These are phyloP conservation scores for Aureobasidium pullulans DNA, from an alignment of 2,329 filamentous ascomycete species.

Conservation along the genomic window DNA sequence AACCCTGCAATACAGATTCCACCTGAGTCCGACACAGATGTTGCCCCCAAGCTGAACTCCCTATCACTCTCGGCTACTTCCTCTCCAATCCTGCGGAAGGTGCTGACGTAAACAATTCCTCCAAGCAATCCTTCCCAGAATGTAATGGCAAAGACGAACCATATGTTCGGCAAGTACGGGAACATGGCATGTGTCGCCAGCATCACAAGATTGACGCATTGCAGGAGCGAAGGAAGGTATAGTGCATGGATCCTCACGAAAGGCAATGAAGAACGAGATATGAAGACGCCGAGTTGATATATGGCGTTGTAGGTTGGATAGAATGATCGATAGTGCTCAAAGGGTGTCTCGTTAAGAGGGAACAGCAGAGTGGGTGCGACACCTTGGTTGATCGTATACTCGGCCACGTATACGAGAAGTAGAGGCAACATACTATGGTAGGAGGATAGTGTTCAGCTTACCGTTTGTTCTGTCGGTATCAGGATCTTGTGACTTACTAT, in stretches of 20 bases:
- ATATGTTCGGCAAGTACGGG: slow-evolving; percentile 77
- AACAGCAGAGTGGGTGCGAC: slow-evolving; percentile 86
- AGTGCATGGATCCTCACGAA: slow-evolving; percentile 75
- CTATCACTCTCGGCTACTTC: slow-evolving; percentile 67
- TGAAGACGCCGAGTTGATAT: slow-evolving; percentile 91
- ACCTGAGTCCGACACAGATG: slow-evolving; percentile 83
- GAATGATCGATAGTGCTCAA: slow-evolving; percentile 73
- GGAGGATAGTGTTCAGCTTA: slow-evolving; percentile 2
- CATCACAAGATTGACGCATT: slow-evolving; percentile 67
- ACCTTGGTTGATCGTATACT: slow-evolving; percentile 97
- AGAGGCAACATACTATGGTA: slow-evolving; percentile 70
- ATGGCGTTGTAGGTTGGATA: slow-evolving; percentile 93
- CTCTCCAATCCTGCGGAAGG: slow-evolving; percentile 89
- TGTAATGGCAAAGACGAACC: slow-evolving; percentile 73
- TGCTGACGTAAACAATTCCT: slow-evolving; percentile 89
- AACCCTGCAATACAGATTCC: slow-evolving; percentile 87
- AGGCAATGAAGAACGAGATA: slow-evolving; percentile 84
- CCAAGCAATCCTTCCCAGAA: slow-evolving; percentile 95
- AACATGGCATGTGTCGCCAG: slow-evolving; percentile 70
- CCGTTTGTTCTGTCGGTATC: background rate
- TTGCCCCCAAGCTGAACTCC: slow-evolving; percentile 85
- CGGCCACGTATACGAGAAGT: slow-evolving; percentile 84
- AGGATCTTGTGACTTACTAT: slow-evolving; percentile 41
- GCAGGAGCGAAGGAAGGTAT: slow-evolving; percentile 75
- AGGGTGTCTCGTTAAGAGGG: slow-evolving; percentile 67